Evolutionary conservation across 257 asterid species (phyloP).

Genomic region (Fraxinus pennsylvanica): DNA sequence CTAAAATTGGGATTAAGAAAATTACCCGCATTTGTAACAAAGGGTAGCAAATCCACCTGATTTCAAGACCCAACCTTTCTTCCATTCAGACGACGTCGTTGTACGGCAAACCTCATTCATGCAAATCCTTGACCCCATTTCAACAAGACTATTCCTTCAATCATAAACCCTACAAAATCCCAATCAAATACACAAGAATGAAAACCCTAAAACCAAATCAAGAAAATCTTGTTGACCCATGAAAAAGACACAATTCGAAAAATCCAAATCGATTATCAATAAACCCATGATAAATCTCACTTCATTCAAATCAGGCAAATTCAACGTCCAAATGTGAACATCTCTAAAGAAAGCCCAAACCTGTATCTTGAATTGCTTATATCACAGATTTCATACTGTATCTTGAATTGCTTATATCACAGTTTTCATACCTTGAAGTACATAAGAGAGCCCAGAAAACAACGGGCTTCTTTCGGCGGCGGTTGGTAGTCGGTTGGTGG

Average conservation of each 20-base stretch:
- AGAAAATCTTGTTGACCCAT: conserved; percentile 38
- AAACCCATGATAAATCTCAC: conserved; percentile 26
- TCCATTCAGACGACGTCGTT: conserved; percentile 85
- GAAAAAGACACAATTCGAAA: conserved; percentile 5
- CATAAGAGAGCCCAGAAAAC: conserved; percentile 27
- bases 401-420: not conserved
- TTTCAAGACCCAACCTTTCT: conserved; percentile 93
- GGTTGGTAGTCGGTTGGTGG: not conserved
- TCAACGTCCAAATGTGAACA: conserved; percentile 57
- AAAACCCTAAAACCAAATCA: conserved; percentile 53
- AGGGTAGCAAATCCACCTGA: conserved; percentile 90
- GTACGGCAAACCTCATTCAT: conserved; percentile 79
- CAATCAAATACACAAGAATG: conserved; percentile 29
- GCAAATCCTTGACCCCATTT: conserved; percentile 86
- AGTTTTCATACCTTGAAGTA: conserved; percentile 12
- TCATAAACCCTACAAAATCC: conserved; percentile 35
- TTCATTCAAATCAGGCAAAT: conserved; percentile 44
- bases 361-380: not conserved
- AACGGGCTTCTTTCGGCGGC: not conserved
- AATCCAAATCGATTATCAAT: conserved; percentile 5
- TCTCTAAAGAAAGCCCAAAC: no score
- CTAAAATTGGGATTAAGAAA: conserved; percentile 35
- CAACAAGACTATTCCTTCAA: conserved; percentile 26
- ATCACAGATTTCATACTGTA: not conserved
- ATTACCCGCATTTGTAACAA: conserved; percentile 88